These are phyloP conservation scores for Collybiopsis confluens DNA, from an alignment of 768 basidiomycete species.

Conservation along the genomic window DNA sequence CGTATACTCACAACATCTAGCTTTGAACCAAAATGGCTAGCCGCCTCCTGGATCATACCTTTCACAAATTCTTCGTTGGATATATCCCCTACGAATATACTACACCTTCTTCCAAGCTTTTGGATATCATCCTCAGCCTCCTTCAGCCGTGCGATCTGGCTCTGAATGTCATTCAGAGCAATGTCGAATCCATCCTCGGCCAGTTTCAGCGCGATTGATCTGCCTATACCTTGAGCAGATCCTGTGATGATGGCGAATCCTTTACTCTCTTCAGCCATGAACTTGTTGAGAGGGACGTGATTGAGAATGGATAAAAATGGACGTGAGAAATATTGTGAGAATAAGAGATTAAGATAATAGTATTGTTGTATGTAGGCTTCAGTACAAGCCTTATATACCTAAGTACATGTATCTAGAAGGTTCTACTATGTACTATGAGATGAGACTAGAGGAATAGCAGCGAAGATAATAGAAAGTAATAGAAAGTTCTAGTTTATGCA, in stretches of 20 bases:
- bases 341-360: no score
- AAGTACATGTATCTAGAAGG: no score
- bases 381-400: no score
- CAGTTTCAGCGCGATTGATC: slow-evolving; percentile 35
- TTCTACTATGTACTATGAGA: no score
- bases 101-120: slow-evolving; percentile 14
- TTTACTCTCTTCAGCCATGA: slow-evolving; percentile 30
- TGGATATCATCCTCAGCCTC: slow-evolving; percentile 20
- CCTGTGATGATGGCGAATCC: slow-evolving; percentile 34
- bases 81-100: slow-evolving; percentile 25
- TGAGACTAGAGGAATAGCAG: no score
- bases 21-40: slow-evolving; percentile 22
- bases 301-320: no score
- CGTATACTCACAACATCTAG: slow-evolving; percentile 29
- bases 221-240: slow-evolving; percentile 38
- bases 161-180: slow-evolving; percentile 32
- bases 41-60: slow-evolving; percentile 23
- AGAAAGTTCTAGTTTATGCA: no score
- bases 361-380: no score
- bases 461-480: no score
- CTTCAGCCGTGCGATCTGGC: slow-evolving; percentile 20
- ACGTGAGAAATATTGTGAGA: no score
- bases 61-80: slow-evolving; percentile 30
- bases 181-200: slow-evolving; percentile 38
- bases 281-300: no score